These are phyloP conservation scores for Leptomonas pyrrhocoris DNA, from an alignment of 208 protist genomes.

Conservation along the genomic window DNA sequence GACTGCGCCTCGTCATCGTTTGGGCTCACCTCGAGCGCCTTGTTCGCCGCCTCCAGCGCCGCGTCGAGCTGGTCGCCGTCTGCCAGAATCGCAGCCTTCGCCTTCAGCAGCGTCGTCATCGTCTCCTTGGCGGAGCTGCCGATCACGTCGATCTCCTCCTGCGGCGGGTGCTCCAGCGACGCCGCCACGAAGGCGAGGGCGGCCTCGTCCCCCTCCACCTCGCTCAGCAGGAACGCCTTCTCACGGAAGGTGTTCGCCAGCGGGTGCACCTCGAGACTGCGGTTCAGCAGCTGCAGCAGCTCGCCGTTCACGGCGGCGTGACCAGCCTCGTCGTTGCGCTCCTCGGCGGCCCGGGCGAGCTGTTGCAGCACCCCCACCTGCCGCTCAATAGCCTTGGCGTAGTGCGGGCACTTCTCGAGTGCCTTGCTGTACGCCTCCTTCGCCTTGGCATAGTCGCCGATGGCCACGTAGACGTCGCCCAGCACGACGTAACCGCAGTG, in stretches of 20 bases:
- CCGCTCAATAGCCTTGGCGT: conserved; percentile 67
- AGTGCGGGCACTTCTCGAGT: conserved; percentile 57
- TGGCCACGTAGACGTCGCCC: conserved; percentile 59
- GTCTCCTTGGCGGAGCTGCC: conserved; percentile 44
- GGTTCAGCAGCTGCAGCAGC: conserved; percentile 54
- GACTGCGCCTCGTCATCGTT: conserved; percentile 73
- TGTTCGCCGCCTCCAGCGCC: conserved; percentile 63
- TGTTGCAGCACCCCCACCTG: conserved; percentile 57
- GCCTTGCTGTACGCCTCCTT: conserved; percentile 58
- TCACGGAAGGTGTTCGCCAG: conserved; percentile 75
- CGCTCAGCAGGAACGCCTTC: conserved; percentile 88
- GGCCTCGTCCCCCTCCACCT: conserved; percentile 72
- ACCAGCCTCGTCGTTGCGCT: conserved; percentile 27
- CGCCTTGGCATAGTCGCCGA: conserved; percentile 56
- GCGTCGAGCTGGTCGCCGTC: conserved; percentile 71
- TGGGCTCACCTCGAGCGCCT: conserved; percentile 62
- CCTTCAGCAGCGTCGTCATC: conserved; percentile 81
- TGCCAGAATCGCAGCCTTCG: conserved; percentile 88
- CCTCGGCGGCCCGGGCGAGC: conserved; percentile 29
- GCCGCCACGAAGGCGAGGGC: conserved; percentile 76
- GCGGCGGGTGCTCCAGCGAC: conserved; percentile 70
- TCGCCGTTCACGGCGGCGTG: conserved; percentile 25
- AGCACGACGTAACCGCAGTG: conserved; percentile 61
- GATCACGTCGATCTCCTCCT: conserved; percentile 82
- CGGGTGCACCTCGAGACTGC: conserved; percentile 78